phyloP scores from a whole-genome alignment of 768 basidiomycete species.

The Panus rudis region DNA sequence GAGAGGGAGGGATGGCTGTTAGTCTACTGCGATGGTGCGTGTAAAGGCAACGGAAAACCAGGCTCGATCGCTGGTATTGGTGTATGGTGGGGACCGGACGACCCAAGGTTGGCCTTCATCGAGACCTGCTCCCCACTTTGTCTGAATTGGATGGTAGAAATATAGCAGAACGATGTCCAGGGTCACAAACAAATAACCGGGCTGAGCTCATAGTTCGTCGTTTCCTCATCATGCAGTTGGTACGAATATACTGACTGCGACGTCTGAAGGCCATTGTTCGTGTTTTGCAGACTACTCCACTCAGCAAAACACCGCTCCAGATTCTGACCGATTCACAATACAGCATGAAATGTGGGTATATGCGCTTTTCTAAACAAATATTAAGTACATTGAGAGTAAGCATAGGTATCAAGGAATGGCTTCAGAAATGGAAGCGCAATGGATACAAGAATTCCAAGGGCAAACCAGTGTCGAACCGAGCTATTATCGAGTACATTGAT shows the following conservation, averaged over 20 bases:
- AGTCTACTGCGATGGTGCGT: slow-evolving; percentile 87
- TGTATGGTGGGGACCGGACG: slow-evolving; percentile 77
- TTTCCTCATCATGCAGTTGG: neutral
- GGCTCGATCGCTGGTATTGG: slow-evolving; percentile 75
- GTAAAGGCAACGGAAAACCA: slow-evolving; percentile 68
- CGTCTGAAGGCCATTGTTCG: slow-evolving; percentile 70
- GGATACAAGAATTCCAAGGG: slow-evolving; percentile 42
- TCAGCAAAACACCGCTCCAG: slow-evolving; percentile 44
- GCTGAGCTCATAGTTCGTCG: slow-evolving; percentile 76
- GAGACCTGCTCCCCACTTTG: neutral
- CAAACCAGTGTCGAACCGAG: slow-evolving; percentile 62
- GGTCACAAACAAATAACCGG: slow-evolving; percentile 79
- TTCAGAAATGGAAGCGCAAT: slow-evolving; percentile 57
- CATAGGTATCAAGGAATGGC: slow-evolving; percentile 63
- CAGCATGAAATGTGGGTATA: slow-evolving; percentile 60
- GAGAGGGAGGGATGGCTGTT: slow-evolving; percentile 29
- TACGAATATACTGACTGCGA: no score
- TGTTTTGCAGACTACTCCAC: slow-evolving; percentile 67
- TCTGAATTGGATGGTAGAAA: slow-evolving; percentile 43
- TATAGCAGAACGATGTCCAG: slow-evolving; percentile 74
- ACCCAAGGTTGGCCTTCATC: slow-evolving; percentile 43
- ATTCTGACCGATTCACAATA: slow-evolving; percentile 88
- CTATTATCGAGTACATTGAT: slow-evolving; percentile 64
- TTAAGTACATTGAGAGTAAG: slow-evolving; percentile 7
- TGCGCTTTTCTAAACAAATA: neutral